Evolutionary conservation across 2,329 filamentous ascomycete species (phyloP), one percentile per base, ranked within the genome.

Genomic region (Zasmidium cellare): DNA sequence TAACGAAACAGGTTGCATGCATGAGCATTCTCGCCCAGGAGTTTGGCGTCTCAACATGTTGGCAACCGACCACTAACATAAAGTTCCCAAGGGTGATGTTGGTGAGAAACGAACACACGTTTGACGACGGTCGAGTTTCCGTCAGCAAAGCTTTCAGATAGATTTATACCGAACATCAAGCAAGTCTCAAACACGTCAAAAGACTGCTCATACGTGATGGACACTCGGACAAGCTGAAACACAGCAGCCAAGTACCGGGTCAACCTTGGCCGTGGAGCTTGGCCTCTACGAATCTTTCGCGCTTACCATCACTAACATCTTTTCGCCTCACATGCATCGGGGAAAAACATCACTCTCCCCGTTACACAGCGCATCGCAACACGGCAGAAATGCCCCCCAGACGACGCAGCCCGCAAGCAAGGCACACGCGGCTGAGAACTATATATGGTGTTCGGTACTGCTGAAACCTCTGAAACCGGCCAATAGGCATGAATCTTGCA

Each of bases 21-120:
- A 25, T 22, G n/a, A n/a, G n/a, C n/a, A 53, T 53, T 20, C 51
- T 31, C 41, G 51, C 51, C 35, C 35, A 45, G 50, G 50, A 44
- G 38, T 35, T 25, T 53, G 50, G 48, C 35, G 16, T 14, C 12
- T n/a, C 35, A 16, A 41, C 12, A 14, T 41, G 35, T 41, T 41
- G 35, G 35, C 35, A 3, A 9, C 11, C 25, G 25, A 28, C 11
- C 16, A n/a, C 16, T 3, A 5, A 14, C 7, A 3, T 5, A 14
- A 41, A 41, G n/a, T 14, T 14, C 16, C 16, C 6, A 41, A 14
- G 35, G 35, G 35, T 9, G 3, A 18, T 9, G 3, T 41, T 14
- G 35, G 3, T 41, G 3, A 3, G 35, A 14, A 14, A 41, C 7
- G 25, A 5, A 5, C 25, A 28, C 25, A 28, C 25, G n/a, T n/a